phyloP scores from a whole-genome alignment of 208 protist genomes.

The Trichomonas tenax region DNA sequence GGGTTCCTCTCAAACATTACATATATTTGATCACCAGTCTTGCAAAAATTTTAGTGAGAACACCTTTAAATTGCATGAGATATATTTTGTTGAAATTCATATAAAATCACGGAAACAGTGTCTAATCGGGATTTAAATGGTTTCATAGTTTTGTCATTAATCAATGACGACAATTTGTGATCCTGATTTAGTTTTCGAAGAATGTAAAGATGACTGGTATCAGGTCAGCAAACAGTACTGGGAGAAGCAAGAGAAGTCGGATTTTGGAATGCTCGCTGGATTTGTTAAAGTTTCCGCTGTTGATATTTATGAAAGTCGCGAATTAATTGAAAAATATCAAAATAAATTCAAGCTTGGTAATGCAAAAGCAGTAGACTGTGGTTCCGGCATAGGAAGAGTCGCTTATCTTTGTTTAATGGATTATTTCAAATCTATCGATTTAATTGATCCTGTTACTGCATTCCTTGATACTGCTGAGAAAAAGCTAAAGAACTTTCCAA shows the following conservation, averaged over 20 bases:
- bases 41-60: too few relatives aligned
- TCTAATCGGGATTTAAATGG: too few relatives aligned
- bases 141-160: too few relatives aligned
- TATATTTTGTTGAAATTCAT: too few relatives aligned
- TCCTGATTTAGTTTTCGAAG: neutral
- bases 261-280: neutral
- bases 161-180: too few relatives aligned
- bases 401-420: neutral
- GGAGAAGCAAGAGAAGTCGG: neutral
- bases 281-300: neutral
- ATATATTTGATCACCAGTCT: too few relatives aligned
- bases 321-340: neutral
- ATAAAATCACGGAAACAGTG: too few relatives aligned
- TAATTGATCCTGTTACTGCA: neutral
- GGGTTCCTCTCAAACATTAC: too few relatives aligned
- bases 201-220: neutral
- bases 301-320: neutral
- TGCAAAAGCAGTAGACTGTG: neutral
- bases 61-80: too few relatives aligned
- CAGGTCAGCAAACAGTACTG: neutral
- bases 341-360: neutral
- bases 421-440: neutral
- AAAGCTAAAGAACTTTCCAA: neutral
- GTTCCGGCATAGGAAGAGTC: neutral
- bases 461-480: neutral